Base-by-base conservation (phyloP, 2,329 filamentous ascomycete species). In the Hymenoscyphus fraxineus region DNA sequence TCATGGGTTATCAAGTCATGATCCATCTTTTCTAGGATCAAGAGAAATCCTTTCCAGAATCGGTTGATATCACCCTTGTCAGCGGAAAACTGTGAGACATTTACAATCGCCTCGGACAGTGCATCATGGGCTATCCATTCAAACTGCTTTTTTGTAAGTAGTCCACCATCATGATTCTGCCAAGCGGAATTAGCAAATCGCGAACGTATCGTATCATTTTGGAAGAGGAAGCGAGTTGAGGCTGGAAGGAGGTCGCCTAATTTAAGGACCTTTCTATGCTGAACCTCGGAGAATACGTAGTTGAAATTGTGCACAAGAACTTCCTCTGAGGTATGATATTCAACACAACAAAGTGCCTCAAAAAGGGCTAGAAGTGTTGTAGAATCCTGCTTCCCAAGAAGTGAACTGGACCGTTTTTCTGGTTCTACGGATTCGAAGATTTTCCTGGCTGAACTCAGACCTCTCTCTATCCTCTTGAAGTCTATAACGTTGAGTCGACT, bases 201-300 rank as follows among this genome's bases (percentile, higher is more conserved):
- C 47, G 82, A 82, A 60, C 90, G 85, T 58, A 80, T 79, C 31
- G 81, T 78, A 67, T 94, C 87, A 38, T 85, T 80, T 69, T 91
- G 88, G 73, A 97, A 97, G 1, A 97, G 82, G 71, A 97, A 97
- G 22, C 84, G 86, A 2, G 90, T 90, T 82, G 95, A 92, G 13
- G 92, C 91, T 1, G 94, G 93, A 2, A 96, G 83, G 64, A 84
- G 92, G 32, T 88, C 85, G 1, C 87, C 85, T 32, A 97, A 82
- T 73, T 90, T 92, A 19, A 97, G 81, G n/a, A 87, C 86, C 71
- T 86, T 92, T 72, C 89, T 93, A 15, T 86, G 86, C 76, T 94
- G 91, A 1, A 96, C 87, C 27, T 92, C 83, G 69, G 86, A 82
- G 75, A 98, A 97, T 12, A 96, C 92, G 69, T 84, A 86, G 74